Percentiles rank a stretch among this genome's conserved stretches.
phyloP scores from a whole-genome alignment of 2,329 filamentous ascomycete genomes.

The Paecilomyces fulvus region DNA sequence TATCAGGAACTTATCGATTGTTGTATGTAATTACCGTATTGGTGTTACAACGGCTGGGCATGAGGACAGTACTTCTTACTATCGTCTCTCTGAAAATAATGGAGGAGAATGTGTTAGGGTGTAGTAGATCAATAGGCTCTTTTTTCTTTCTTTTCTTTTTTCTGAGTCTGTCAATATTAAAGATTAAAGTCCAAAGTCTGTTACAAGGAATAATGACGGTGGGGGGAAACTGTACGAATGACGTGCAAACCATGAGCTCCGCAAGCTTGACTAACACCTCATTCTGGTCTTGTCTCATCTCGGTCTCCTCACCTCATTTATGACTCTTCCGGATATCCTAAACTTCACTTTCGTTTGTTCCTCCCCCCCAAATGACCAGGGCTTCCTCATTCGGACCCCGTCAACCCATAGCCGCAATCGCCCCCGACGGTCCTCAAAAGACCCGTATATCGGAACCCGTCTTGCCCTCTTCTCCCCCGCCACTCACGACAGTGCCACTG shows the following conservation, averaged over 20 bases:
- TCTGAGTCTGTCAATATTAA: too few relatives aligned
- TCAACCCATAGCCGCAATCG: background rate
- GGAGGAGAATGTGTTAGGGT: too few relatives aligned
- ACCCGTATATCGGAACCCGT: constrained; percentile 5
- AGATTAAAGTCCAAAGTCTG: too few relatives aligned
- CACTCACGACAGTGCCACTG: constrained; percentile 11
- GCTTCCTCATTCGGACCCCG: background rate
- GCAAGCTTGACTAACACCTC: background rate
- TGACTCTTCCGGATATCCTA: background rate
- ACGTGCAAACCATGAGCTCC: background rate
- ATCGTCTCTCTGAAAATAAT: too few relatives aligned
- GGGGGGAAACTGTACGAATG: background rate
- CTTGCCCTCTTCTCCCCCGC: constrained; percentile 3
- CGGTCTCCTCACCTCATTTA: background rate
- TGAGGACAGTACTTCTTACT: too few relatives aligned
- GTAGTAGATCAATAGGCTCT: too few relatives aligned
- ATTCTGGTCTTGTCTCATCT: background rate
- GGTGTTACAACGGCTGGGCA: too few relatives aligned
- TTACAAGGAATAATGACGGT: background rate
- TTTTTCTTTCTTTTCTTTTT: too few relatives aligned
- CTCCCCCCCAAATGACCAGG: background rate
- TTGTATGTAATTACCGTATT: too few relatives aligned
- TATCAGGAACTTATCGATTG: background rate
- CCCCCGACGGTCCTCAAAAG: constrained; percentile 9
- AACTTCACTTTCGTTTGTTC: background rate